Percentiles rank a stretch among this genome's conserved stretches.
phyloP scores from a whole-genome alignment of 768 basidiomycete species.

The Boletus rubroflammeus region DNA sequence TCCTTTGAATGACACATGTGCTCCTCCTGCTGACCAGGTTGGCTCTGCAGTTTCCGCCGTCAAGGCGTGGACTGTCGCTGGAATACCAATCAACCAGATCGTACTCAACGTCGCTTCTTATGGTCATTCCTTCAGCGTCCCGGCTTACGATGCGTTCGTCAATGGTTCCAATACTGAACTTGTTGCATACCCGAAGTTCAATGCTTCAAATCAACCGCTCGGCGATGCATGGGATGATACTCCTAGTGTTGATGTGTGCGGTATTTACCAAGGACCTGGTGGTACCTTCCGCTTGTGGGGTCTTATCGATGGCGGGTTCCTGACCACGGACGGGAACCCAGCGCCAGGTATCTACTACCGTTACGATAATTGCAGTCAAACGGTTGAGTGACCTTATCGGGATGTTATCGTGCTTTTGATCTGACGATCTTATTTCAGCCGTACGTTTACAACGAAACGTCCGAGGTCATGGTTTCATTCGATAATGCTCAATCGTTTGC shows the following conservation, averaged over 20 bases:
- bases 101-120: conserved; percentile 81
- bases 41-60: conserved; percentile 79
- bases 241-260: conserved; percentile 53
- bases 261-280: conserved; percentile 40
- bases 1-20: conserved; percentile 76
- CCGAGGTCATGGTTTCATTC: conserved; percentile 60
- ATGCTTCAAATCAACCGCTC: conserved; percentile 39
- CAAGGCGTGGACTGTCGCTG: conserved; percentile 67
- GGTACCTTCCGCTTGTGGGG: conserved; percentile 62
- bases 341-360: conserved; percentile 48
- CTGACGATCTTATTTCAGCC: conserved; percentile 42
- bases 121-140: conserved; percentile 66
- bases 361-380: conserved; percentile 70
- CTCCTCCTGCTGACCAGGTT: conserved; percentile 47
- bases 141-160: conserved; percentile 35
- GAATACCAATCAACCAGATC: conserved; percentile 66
- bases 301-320: conserved; percentile 53
- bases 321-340: conserved; percentile 30
- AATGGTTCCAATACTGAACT: conserved; percentile 35
- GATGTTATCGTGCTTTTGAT: not conserved
- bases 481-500: conserved; percentile 58
- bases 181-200: conserved; percentile 48
- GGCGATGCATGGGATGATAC: conserved; percentile 56
- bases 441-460: conserved; percentile 56
- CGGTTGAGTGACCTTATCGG: conserved; percentile 42